phyloP scores from a whole-genome alignment of 257 asterid species.

The Solanum chilense region DNA sequence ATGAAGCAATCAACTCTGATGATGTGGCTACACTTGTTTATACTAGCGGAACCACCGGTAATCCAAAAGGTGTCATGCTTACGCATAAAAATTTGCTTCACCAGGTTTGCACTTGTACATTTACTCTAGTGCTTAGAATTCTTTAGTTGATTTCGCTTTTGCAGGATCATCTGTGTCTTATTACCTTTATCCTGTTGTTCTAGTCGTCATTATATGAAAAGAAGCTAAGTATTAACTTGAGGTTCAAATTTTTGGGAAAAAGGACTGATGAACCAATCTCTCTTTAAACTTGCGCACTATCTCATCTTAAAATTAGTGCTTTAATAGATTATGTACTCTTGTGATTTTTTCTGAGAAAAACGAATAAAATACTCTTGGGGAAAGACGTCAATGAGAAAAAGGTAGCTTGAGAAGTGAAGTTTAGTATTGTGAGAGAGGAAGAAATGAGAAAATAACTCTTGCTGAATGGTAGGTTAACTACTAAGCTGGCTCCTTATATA shows the following conservation, averaged over 20 bases:
- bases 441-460: not conserved
- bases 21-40: conserved; percentile 78
- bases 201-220: not conserved
- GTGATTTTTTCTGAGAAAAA: not conserved
- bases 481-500: not conserved
- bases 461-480: not conserved
- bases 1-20: conserved; percentile 55
- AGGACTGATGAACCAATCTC: not conserved
- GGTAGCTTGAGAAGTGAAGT: not conserved
- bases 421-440: not conserved
- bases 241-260: not conserved
- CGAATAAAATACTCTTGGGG: not conserved
- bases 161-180: not conserved
- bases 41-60: conserved; percentile 95
- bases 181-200: not conserved
- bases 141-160: not conserved
- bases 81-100: conserved; percentile 83
- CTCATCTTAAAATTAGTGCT: not conserved
- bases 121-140: not conserved
- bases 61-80: conserved; percentile 96
- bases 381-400: not conserved
- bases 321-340: not conserved
- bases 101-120: conserved; percentile 45
- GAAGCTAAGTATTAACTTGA: not conserved
- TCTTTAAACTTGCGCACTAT: not conserved